These are phyloP conservation scores for Dovyalis caffra DNA, from an alignment of 345 rosid species.

Conservation along the genomic window DNA sequence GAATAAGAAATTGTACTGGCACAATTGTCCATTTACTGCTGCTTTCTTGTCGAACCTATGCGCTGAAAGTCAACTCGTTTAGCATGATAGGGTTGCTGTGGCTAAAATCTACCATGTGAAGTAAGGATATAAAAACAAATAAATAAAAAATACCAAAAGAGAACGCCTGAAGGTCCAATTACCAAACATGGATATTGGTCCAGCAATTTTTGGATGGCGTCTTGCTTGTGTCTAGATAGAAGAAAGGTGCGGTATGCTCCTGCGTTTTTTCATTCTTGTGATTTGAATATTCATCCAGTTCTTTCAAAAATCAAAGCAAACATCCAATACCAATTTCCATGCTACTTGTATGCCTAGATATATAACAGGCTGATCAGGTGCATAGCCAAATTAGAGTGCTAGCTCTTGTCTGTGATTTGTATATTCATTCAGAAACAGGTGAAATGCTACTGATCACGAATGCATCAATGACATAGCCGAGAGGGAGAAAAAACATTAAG, in stretches of 20 bases:
- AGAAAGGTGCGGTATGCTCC: not conserved
- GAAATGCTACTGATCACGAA: not conserved
- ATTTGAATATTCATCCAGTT: not conserved
- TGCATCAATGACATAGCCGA: not conserved
- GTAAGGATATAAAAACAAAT: no score
- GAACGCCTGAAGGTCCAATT: not conserved
- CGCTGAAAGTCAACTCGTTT: no score
- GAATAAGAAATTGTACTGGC: not conserved
- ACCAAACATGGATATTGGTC: no score
- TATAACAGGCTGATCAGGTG: not conserved
- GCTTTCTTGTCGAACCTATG: not conserved
- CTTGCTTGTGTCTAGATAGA: not conserved
- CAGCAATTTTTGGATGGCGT: not conserved
- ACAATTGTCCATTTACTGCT: not conserved
- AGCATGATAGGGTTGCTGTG: no score
- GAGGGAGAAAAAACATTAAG: no score
- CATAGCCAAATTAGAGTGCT: not conserved
- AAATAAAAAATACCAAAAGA: no score
- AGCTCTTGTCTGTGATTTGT: not conserved
- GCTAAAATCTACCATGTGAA: no score
- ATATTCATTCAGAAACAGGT: not conserved
- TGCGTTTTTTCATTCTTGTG: not conserved
- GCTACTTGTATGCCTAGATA: not conserved
- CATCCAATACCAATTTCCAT: not conserved
- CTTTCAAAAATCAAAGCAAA: not conserved